Evolutionary conservation across 805 yeast species (phyloP).

Genomic region (Ogataea populi-albae): DNA sequence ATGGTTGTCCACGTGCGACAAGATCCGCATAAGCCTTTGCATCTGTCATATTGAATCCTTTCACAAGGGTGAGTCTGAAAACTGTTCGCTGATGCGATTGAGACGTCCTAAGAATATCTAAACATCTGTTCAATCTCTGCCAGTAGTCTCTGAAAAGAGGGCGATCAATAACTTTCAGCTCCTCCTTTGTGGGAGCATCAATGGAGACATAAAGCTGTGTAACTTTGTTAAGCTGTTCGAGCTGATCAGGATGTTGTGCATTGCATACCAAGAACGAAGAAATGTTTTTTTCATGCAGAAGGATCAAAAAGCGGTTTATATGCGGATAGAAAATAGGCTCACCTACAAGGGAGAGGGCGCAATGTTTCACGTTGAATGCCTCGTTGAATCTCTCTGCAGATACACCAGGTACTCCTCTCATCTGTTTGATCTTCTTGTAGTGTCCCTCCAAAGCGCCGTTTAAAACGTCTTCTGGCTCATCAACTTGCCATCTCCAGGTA

Average conservation of each 20-base stretch:
- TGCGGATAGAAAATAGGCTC: slow-evolving; percentile 94
- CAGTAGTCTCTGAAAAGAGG: slow-evolving; percentile 89
- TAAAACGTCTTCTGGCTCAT: slow-evolving; percentile 78
- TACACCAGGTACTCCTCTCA: slow-evolving; percentile 95
- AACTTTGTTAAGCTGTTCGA: slow-evolving; percentile 65
- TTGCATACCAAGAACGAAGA: slow-evolving; percentile 90
- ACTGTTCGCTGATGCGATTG: slow-evolving; percentile 88
- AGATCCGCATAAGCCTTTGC: slow-evolving; percentile 80
- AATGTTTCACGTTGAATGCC: slow-evolving; percentile 84
- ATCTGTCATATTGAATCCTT: slow-evolving; percentile 87
- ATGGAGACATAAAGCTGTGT: slow-evolving; percentile 91
- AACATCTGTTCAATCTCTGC: slow-evolving; percentile 80
- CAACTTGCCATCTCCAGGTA: slow-evolving; percentile 95
- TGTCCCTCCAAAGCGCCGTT: slow-evolving; percentile 88
- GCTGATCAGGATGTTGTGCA: slow-evolving; percentile 91
- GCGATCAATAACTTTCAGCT: slow-evolving; percentile 79
- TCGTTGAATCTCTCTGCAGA: slow-evolving; percentile 86
- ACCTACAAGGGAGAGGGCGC: slow-evolving; percentile 90
- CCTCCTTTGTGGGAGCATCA: slow-evolving; percentile 86
- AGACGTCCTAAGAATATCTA: slow-evolving; percentile 69
- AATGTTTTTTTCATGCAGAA: slow-evolving; percentile 77
- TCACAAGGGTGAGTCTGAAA: slow-evolving; percentile 83
- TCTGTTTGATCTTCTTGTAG: slow-evolving; percentile 86
- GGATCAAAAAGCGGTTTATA: slow-evolving; percentile 76
- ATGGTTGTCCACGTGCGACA: slow-evolving; percentile 77